These are phyloP conservation scores for Aspergillus sparsus DNA, from an alignment of 495 filamentous ascomycete genomes.

Conservation along the genomic window DNA sequence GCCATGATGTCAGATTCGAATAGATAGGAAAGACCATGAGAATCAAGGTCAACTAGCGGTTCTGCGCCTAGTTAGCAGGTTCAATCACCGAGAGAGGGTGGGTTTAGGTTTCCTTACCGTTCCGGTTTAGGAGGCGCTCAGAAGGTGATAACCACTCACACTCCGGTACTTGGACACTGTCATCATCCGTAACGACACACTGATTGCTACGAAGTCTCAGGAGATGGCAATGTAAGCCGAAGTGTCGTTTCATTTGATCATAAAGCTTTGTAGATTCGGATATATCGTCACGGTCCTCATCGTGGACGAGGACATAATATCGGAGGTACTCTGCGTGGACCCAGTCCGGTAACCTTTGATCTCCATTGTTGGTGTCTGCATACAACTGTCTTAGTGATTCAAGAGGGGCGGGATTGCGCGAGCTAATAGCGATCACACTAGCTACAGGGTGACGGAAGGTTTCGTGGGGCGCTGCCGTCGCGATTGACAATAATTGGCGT, in stretches of 20 bases:
- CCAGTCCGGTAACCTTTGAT: constrained; percentile 71
- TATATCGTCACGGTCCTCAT: constrained; percentile 92
- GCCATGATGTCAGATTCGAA: constrained; percentile 90
- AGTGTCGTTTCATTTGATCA: constrained; percentile 97
- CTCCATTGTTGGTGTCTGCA: constrained; percentile 67
- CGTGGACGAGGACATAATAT: constrained; percentile 97
- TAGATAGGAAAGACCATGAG: constrained; percentile 69
- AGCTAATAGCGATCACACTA: constrained; percentile 94
- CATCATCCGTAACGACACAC: constrained; percentile 89
- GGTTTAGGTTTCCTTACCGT: constrained; percentile 44
- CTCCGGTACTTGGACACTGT: constrained; percentile 74
- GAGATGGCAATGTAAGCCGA: constrained; percentile 93
- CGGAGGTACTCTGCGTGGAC: constrained; percentile 85
- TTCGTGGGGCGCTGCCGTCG: constrained; percentile 78
- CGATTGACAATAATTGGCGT: constrained; percentile 75
- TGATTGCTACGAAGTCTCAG: constrained; percentile 79
- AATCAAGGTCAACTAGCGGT: constrained; percentile 60
- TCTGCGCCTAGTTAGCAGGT: constrained; percentile 35
- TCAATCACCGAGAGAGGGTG: background rate
- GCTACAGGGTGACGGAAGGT: constrained; percentile 94
- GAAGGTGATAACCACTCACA: constrained; percentile 87
- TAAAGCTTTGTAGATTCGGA: constrained; percentile 83
- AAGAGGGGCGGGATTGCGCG: constrained; percentile 74
- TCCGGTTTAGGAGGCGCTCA: constrained; percentile 72
- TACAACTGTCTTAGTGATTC: constrained; percentile 84